Conservation (phyloP, 495 filamentous ascomycete species). For the Hypoxylon fuscum region DNA sequence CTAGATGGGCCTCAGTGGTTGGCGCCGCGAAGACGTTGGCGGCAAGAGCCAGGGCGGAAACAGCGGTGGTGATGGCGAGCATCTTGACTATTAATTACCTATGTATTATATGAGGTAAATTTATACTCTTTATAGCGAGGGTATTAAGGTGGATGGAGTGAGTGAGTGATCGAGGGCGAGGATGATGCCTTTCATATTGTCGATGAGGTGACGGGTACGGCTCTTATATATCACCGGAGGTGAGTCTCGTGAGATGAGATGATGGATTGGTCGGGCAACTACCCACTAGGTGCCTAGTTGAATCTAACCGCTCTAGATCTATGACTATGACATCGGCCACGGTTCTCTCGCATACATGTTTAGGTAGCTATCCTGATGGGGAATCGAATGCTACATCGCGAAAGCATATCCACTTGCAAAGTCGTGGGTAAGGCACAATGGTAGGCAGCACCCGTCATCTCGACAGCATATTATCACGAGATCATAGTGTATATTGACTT, state of each 20-base stretch:
- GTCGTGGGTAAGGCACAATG: neutral
- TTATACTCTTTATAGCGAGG: neutral
- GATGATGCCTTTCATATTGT: constrained; percentile 21
- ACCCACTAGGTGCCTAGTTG: neutral
- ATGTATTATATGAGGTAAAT: constrained; percentile 15
- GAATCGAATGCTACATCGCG: neutral
- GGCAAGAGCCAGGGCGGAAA: constrained; percentile 29
- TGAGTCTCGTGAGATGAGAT: constrained; percentile 16
- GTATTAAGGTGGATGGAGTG: constrained; percentile 1
- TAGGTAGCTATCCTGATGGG: constrained; percentile 1
- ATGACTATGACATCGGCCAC: neutral
- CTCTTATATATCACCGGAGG: constrained; percentile 19
- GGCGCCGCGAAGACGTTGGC: constrained; percentile 21
- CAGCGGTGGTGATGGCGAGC: constrained; percentile 29
- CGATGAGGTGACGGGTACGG: constrained; percentile 24
- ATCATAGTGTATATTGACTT: too few relatives aligned
- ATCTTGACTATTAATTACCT: constrained; percentile 22
- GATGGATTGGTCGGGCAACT: constrained; percentile 1
- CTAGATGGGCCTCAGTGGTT: constrained; percentile 1
- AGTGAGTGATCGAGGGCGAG: constrained; percentile 8
- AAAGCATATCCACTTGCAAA: neutral
- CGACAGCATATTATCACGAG: too few relatives aligned
- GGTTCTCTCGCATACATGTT: too few relatives aligned
- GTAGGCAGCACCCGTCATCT: neutral
- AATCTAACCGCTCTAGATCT: constrained; percentile 4